phyloP scores from a whole-genome alignment of 1,284 basidiomycete genomes.

The Rhodotorula sp. region DNA sequence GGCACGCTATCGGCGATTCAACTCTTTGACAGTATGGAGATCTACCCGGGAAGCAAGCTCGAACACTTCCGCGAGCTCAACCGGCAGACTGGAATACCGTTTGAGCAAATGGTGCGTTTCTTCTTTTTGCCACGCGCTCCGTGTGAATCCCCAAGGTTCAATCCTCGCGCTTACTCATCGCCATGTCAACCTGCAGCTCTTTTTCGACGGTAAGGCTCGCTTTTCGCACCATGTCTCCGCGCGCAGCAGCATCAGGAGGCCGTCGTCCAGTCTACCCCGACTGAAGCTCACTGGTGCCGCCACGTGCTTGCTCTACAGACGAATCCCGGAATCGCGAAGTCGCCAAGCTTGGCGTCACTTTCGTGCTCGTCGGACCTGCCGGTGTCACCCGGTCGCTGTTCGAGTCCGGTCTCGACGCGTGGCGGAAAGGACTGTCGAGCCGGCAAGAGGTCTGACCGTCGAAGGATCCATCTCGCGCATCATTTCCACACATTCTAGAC shows the following conservation, averaged over 20 bases:
- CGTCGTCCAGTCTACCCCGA: no score
- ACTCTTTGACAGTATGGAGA: slow-evolving; percentile 76
- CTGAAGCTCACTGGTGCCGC: no score
- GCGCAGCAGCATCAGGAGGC: no score
- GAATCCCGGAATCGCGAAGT: slow-evolving; percentile 41
- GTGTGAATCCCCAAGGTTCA: not conserved
- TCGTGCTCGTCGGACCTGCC: slow-evolving; percentile 42
- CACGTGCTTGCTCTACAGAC: slow-evolving; percentile 1
- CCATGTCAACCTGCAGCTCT: slow-evolving; percentile 48
- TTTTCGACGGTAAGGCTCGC: slow-evolving; percentile 16
- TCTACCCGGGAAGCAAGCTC: slow-evolving; percentile 65
- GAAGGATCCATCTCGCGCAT: no score
- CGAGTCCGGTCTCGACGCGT: slow-evolving; percentile 61
- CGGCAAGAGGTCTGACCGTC: not conserved
- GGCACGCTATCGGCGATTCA: slow-evolving; percentile 57
- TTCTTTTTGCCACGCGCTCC: not conserved
- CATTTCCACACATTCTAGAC: no score
- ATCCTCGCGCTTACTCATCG: not conserved
- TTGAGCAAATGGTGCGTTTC: slow-evolving; percentile 65
- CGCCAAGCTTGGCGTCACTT: slow-evolving; percentile 41
- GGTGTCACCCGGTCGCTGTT: slow-evolving; percentile 61
- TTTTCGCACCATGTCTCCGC: no score
- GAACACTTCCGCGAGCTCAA: slow-evolving; percentile 74
- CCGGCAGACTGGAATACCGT: slow-evolving; percentile 73
- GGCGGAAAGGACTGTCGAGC: slow-evolving; percentile 53